These are phyloP conservation scores for Dactylis glomerata DNA, from an alignment of 176 grass and related monocot species.

Conservation along the genomic window DNA sequence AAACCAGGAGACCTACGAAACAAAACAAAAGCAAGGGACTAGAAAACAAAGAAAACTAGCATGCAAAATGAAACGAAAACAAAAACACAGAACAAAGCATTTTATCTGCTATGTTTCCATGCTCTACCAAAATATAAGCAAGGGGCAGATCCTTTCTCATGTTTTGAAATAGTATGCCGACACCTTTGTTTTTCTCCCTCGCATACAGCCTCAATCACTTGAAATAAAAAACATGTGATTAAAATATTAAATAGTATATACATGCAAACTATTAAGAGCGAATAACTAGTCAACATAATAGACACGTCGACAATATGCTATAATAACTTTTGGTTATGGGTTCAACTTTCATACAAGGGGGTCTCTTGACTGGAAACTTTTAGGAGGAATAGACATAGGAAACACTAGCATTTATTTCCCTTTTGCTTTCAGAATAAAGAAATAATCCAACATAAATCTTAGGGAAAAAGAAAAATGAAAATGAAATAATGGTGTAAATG, in stretches of 20 bases:
- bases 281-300: not conserved
- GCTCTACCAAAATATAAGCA: not conserved
- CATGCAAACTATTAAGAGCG: not conserved
- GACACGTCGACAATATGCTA: not conserved
- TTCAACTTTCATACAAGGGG: not conserved
- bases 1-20: not conserved
- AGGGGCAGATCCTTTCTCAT: not conserved
- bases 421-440: not conserved
- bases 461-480: not conserved
- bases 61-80: not conserved
- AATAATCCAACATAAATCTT: slow-evolving; percentile 4
- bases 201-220: not conserved
- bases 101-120: not conserved
- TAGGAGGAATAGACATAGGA: not conserved
- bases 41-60: not conserved
- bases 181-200: not conserved
- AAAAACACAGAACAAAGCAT: not conserved
- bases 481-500: not conserved
- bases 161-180: not conserved
- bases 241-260: not conserved
- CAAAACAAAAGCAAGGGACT: not conserved
- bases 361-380: not conserved
- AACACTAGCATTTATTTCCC: not conserved
- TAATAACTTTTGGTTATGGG: not conserved
- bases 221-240: not conserved